Conservation (phyloP, 495 filamentous ascomycete genomes). For the Ramalina intermedia region DNA sequence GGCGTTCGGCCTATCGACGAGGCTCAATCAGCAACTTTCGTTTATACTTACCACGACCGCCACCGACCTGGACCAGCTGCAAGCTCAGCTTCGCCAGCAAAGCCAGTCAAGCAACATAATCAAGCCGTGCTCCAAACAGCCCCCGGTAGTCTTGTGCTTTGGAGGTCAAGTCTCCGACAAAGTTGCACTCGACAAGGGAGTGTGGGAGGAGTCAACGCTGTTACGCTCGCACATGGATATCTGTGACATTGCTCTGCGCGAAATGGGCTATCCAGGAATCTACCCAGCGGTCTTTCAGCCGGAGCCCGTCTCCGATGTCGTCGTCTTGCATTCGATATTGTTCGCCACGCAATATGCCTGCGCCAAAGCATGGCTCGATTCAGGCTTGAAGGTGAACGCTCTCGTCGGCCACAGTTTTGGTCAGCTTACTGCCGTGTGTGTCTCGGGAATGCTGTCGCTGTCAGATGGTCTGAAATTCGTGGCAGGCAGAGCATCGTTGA, state of each 20-base stretch:
- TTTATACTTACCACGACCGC: neutral
- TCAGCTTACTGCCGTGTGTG: conserved; percentile 31
- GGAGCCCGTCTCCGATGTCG: conserved; percentile 21
- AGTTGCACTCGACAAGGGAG: conserved; percentile 18
- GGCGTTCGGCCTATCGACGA: conserved; percentile 12
- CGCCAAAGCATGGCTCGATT: conserved; percentile 35
- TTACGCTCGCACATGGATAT: conserved; percentile 26
- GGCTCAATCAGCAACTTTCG: conserved; percentile 10
- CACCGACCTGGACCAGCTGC: neutral
- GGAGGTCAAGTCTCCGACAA: conserved; percentile 21
- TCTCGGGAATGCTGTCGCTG: conserved; percentile 24
- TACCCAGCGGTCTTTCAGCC: conserved; percentile 33
- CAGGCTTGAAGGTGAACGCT: conserved; percentile 22
- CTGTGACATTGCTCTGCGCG: conserved; percentile 19
- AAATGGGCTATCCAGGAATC: conserved; percentile 21
- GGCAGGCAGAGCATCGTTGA: conserved; percentile 22
- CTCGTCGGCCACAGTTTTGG: conserved; percentile 42
- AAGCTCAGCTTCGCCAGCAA: conserved; percentile 2
- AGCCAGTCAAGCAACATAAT: neutral
- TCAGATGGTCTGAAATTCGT: conserved; percentile 27
- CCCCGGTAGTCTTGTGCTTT: conserved; percentile 21
- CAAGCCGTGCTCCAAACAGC: conserved; percentile 1
- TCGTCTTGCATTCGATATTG: conserved; percentile 26
- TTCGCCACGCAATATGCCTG: conserved; percentile 35
- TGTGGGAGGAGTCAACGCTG: conserved; percentile 22